Base-by-base conservation (phyloP, 1,284 basidiomycete genomes). In the Leccinum cinnamomeum region DNA sequence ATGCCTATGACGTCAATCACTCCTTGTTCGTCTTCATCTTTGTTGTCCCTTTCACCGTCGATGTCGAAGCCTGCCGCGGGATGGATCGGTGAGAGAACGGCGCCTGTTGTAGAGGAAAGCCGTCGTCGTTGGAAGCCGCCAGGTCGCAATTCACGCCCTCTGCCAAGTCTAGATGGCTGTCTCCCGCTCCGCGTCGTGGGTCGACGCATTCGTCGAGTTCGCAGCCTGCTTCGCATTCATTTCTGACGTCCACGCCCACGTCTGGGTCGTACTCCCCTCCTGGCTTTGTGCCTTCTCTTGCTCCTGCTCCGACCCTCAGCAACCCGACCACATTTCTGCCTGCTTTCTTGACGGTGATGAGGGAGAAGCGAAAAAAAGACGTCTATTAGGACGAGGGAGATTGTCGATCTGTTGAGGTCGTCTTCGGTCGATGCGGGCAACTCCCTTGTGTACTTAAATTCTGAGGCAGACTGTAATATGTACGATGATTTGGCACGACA, bases 321-420 rank as follows among this genome's bases (percentile, higher is more conserved):
- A 70, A 63, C 18, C 18, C 64, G 37, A 65, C 69, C 10, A 64
- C 66, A 1, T 7, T 73, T 11, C 60, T 71, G n/a, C 70, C 70
- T 25, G 68, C 72, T 1, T 71, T 71, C 56, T 55, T 71, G 7
- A 59, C 68, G 5, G 70, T 63, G 11, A 20, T 65, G 35, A 30
- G 35, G 20, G 66, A 56, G 57, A 71, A 74, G 53, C 67, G 70
- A 28, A 10, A 74, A 71, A 64, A 71, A 70, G 64, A 14, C 62
- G 18, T 74, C 72, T 39, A 61, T 66, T 39, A 62, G 68, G 46
- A 72, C 70, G 59, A 69, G 70, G 20, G 70, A 74, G 59, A 72
- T 72, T 48, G 71, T 72, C 4, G 70, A 74, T 59, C 68, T 62
- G 37, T 20, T 74, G 56, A 69, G 70, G 61, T 72, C 66, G 35